Evolutionary conservation across 164 flowering plant species (phyloP), one percentile per base, ranked within the genome.

Genomic region (Tinospora cordifolia): DNA sequence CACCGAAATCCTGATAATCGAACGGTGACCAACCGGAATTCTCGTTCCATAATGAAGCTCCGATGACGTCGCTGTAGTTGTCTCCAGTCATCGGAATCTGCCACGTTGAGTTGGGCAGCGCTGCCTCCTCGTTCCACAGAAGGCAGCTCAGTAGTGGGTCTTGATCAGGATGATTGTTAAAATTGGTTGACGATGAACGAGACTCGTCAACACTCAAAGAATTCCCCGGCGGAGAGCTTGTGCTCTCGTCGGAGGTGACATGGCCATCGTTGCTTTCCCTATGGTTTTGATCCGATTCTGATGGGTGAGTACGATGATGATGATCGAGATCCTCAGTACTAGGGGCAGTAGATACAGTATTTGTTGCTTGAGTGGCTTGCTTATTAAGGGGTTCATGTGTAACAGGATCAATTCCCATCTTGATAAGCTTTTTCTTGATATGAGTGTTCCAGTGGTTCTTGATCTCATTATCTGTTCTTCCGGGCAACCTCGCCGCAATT

Each of bases 381-480:
- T 84, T 82, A 36, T 79, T 46, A n/a, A 92, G 75, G 8, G 90
- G 90, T 57, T 87, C 84, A 73, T 90, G 98, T 19, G 98, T 92
- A 22, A 86, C 87, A 0, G 98, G 98, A 75, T 92, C 92, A 58
- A 92, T 90, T 12, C 98, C 98, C 90, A 85, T 87, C 80, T 85
- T 90, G 6, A 83, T 65, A 51, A 91, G 94, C 82, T 88, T 89
- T 65, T 89, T 91, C 90, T 91, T 91, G 75, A 89, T 88, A 69
- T 91, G 94, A 27, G 97, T 91, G 75, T 91, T 91, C 97, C 97
- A 91, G 22, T 89, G 94, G 72, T 91, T 91, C 84, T 91, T 91
- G 14, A 91, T 91, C 72, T 91, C 97, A 47, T 91, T 91, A 69
- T 91, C 97, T 0, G 97, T 91, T 69, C 97, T 84, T 75, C 97